Conservation (phyloP, 805 yeast species). For the Yarrowia osloensis region DNA sequence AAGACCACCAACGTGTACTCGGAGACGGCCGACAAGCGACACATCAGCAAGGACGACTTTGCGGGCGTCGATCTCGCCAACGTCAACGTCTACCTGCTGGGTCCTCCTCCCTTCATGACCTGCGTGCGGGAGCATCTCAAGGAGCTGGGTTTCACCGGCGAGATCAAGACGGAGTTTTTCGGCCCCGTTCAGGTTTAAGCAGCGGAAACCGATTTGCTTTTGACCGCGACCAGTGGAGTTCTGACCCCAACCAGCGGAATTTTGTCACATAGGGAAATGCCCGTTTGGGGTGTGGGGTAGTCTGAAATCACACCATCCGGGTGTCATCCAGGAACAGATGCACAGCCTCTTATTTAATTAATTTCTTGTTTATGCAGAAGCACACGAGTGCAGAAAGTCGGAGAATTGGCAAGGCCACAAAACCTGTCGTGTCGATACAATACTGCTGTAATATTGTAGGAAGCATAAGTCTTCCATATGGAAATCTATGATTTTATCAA, state of each 20-base stretch:
- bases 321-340: neutral
- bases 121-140: neutral
- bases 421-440: no score
- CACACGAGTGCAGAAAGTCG: no score
- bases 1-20: constrained; percentile 28
- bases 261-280: no score
- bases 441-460: no score
- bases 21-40: constrained; percentile 11
- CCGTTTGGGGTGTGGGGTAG: neutral
- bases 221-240: no score
- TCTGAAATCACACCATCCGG: no score
- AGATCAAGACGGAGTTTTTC: constrained; percentile 27
- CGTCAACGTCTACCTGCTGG: constrained; percentile 26
- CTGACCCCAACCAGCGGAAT: no score
- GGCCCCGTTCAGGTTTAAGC: constrained; percentile 23
- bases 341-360: neutral
- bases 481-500: no score
- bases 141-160: constrained; percentile 9
- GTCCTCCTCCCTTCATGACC: constrained; percentile 29
- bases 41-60: constrained; percentile 26
- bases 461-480: no score
- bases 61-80: constrained; percentile 1
- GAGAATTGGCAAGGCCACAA: no score
- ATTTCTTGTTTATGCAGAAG: no score
- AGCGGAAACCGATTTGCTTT: no score